These are phyloP conservation scores for Phaeosphaeriaceae sp. DNA, from an alignment of 2,329 filamentous ascomycete species.

Conservation along the genomic window DNA sequence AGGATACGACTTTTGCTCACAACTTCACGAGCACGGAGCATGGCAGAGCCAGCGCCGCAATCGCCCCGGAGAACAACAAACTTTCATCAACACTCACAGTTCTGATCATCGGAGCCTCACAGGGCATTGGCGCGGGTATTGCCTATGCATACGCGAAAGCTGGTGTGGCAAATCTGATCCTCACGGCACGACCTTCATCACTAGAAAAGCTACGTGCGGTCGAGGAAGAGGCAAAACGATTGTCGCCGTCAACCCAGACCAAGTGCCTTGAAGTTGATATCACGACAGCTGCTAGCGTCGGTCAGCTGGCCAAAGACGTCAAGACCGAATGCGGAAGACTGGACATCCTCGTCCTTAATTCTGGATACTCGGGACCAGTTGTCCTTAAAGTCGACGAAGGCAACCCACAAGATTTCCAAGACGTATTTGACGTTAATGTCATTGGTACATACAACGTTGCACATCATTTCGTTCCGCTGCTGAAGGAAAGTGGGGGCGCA, in stretches of 20 bases:
- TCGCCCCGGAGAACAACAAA: constrained; percentile 26
- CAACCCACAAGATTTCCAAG: constrained; percentile 40
- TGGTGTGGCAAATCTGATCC: constrained; percentile 28
- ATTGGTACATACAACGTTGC: constrained; percentile 48
- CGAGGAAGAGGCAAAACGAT: constrained; percentile 10
- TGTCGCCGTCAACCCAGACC: constrained; percentile 11
- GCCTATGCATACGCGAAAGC: constrained; percentile 39
- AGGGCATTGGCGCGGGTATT: constrained; percentile 41
- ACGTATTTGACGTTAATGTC: constrained; percentile 48
- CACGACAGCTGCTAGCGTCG: constrained; percentile 32
- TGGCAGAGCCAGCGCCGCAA: constrained; percentile 10
- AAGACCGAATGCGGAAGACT: constrained; percentile 33
- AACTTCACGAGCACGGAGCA: constrained; percentile 23
- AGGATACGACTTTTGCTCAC: constrained; percentile 25
- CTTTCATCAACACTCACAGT: constrained; percentile 29
- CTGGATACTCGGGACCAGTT: constrained; percentile 47
- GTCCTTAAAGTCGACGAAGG: constrained; percentile 43
- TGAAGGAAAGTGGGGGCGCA: constrained; percentile 23
- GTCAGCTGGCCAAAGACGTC: constrained; percentile 25
- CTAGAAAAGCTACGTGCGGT: constrained; percentile 18
- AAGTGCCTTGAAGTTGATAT: constrained; percentile 36
- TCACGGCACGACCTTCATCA: constrained; percentile 34
- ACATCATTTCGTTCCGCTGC: constrained; percentile 44
- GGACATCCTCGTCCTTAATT: constrained; percentile 49
- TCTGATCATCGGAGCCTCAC: constrained; percentile 43